A percentile compares a stretch with the other conserved stretches of the same genome.
Evolutionary conservation across 371 early-diverging fungal genomes (phyloP).

Genomic region (Mucor sp.): DNA sequence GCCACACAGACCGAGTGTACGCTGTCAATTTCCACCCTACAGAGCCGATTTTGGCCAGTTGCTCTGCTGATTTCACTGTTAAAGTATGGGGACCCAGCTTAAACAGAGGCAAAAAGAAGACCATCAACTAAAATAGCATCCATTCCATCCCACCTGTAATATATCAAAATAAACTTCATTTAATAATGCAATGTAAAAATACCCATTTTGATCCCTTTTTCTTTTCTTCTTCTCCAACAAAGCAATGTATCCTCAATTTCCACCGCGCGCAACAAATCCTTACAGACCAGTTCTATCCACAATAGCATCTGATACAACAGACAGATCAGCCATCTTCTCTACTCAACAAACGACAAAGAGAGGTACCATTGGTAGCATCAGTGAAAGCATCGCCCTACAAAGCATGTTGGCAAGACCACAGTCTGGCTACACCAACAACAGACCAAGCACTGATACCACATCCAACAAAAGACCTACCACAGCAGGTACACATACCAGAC

Average conservation of each 20-base stretch:
- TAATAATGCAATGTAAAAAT: background rate
- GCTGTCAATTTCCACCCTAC: conserved; percentile 83
- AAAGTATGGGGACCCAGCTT: conserved; percentile 75
- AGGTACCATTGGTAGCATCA: background rate
- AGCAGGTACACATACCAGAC: background rate
- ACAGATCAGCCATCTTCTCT: background rate
- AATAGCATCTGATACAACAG: background rate
- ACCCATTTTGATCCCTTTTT: background rate
- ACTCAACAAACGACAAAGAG: background rate
- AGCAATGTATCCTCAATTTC: background rate
- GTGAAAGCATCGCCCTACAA: background rate
- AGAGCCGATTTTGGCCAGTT: conserved; percentile 78
- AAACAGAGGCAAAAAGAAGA: conserved; percentile 51
- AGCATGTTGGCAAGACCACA: background rate
- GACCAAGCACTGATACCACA: background rate
- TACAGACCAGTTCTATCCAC: background rate
- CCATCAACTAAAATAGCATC: conserved; percentile 25
- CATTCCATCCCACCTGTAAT: background rate
- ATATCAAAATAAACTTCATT: conserved; percentile 2
- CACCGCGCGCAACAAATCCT: background rate
- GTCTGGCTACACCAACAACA: background rate
- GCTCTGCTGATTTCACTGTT: conserved; percentile 84
- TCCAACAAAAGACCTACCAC: conserved; percentile 4
- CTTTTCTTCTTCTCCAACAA: background rate
- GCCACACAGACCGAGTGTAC: conserved; percentile 88